These are phyloP conservation scores for Erythrobasidium yunnanense DNA, from an alignment of 768 basidiomycete species.

Conservation along the genomic window DNA sequence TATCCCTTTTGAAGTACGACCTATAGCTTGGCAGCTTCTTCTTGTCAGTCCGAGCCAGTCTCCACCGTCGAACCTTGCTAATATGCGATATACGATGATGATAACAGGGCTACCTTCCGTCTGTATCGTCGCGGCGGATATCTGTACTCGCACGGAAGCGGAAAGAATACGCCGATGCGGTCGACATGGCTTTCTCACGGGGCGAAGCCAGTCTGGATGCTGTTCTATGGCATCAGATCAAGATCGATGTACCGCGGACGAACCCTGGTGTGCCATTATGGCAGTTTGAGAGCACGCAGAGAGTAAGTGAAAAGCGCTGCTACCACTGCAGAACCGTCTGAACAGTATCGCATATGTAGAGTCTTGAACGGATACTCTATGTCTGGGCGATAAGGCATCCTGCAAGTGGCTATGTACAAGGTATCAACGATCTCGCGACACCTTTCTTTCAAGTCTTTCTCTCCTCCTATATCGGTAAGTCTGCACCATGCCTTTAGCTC, in stretches of 20 bases:
- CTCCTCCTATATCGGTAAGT: constrained; percentile 76
- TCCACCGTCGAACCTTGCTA: background rate
- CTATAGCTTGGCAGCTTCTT: constrained; percentile 85
- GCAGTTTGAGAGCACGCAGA: constrained; percentile 80
- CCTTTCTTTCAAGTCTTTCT: constrained; percentile 98
- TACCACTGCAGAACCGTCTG: too few relatives aligned
- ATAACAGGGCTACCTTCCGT: constrained; percentile 75
- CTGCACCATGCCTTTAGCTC: background rate
- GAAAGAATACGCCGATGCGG: constrained; percentile 78
- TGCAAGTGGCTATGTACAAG: constrained; percentile 96
- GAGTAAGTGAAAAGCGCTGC: constrained; percentile 51
- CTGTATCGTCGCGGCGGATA: constrained; percentile 63
- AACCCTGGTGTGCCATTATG: constrained; percentile 80
- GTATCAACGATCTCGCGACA: constrained; percentile 94
- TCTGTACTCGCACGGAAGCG: constrained; percentile 77
- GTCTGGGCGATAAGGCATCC: constrained; percentile 99
- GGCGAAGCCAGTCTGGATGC: constrained; percentile 79
- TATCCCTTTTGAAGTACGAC: constrained; percentile 73
- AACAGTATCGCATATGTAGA: constrained; percentile 46
- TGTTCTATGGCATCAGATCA: constrained; percentile 98
- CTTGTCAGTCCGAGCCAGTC: constrained; percentile 52
- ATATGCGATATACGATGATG: background rate
- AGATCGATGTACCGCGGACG: constrained; percentile 93
- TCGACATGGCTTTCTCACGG: constrained; percentile 75
- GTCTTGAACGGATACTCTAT: constrained; percentile 86